phyloP scores from a whole-genome alignment of 441 rosid species.

The Iberis amara region DNA sequence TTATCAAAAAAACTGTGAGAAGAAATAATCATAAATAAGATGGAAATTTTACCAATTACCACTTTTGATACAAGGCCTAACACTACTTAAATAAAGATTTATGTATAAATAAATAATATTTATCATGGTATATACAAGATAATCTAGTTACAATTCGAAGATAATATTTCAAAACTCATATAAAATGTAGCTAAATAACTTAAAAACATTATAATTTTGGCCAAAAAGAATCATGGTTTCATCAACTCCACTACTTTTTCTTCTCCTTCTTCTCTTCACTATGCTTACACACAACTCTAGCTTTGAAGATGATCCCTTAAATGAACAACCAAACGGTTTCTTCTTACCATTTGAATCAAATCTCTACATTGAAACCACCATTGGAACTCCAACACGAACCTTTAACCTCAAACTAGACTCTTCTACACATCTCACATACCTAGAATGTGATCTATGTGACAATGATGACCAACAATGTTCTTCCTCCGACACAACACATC shows the following conservation, averaged over 20 bases:
- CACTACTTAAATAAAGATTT: background rate
- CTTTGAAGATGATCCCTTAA: slow-evolving; percentile 13
- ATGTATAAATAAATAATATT: background rate
- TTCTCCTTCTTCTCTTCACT: slow-evolving; percentile 13
- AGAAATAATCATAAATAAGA: no score
- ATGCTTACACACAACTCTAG: background rate
- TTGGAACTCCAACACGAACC: slow-evolving; percentile 26
- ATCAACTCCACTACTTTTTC: background rate
- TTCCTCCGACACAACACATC: slow-evolving; percentile 4
- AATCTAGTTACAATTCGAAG: background rate
- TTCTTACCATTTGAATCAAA: slow-evolving; percentile 31
- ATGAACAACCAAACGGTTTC: slow-evolving; percentile 27
- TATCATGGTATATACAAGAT: background rate
- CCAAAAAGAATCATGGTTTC: slow-evolving; percentile 17
- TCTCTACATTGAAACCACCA: slow-evolving; percentile 24
- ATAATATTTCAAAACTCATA: background rate
- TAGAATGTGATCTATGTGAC: slow-evolving; percentile 21
- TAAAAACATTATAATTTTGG: background rate
- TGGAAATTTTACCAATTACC: no score
- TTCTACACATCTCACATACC: slow-evolving; percentile 31
- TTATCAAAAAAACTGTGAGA: no score
- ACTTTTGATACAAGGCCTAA: background rate
- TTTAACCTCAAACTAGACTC: slow-evolving; percentile 35
- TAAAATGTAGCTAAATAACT: slow-evolving; percentile 9
- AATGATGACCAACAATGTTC: slow-evolving; percentile 22